Evolutionary conservation across 768 basidiomycete species (phyloP), one percentile per base, ranked within the genome.

Genomic region (Lactifluus rugatus): DNA sequence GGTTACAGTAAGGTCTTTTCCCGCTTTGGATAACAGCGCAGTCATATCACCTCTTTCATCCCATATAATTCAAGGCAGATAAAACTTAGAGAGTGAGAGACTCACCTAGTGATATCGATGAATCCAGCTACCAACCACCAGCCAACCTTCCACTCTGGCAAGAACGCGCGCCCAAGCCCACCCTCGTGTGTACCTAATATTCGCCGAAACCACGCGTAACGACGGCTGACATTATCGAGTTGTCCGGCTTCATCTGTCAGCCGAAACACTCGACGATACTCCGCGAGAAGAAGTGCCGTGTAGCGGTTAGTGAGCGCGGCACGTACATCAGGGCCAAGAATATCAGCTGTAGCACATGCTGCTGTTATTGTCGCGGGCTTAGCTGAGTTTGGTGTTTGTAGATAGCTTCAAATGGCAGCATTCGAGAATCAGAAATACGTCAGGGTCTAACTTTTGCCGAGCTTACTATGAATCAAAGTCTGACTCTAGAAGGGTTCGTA

Each of bases 191-290:
- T 83, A 57, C 85, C 83, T 21, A 99, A 73, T 31, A 93, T 70
- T 28, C 94, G 81, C 21, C 88, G 78, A 72, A 97, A 98, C 93
- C 94, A 99, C 4, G 93, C 91, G 65, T 92, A 98, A 42, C 96
- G 81, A 16, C 96, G 77, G 0, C 91, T 83, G 6, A 96, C 78
- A 63, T 99, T 99, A 73, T 99, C 96, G 47, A 99, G 76, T 66
- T 96, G 92, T 3, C 95, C 96, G 2, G 96, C 93, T 71, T 98
- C 96, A 62, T 96, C 93, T 5, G 84, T 85, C 7, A 89, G 82
- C 49, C 89, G 83, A 73, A 99, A 98, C 68, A 99, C 94, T 21
- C 93, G 85, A 11, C 93, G 85, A 69, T 98, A 99, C 69, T 98
- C 96, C 68, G 92, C 91, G 25, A 99, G 78, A 64, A 96, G 91